phyloP scores from a whole-genome alignment of 768 basidiomycete genomes.

The Mrakia blollopis region DNA sequence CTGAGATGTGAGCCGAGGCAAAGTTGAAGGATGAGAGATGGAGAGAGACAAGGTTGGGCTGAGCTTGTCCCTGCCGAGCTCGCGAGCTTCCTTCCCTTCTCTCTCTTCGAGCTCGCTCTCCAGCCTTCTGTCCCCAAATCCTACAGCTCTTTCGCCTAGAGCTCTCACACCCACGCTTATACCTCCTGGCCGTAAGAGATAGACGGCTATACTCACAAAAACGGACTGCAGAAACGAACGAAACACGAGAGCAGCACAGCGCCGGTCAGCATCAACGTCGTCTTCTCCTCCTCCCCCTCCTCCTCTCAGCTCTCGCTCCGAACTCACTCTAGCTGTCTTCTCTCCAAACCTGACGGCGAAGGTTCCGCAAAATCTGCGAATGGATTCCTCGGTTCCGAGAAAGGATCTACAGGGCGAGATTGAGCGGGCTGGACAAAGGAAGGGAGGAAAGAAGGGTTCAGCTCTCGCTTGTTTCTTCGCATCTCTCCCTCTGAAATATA shows the following conservation, averaged over 20 bases:
- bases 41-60: no score
- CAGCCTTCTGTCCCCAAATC: no score
- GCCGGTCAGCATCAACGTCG: not conserved
- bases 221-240: constrained; percentile 7
- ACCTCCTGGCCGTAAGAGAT: no score
- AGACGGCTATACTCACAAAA: constrained; percentile 16
- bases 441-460: not conserved
- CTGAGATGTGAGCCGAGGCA: no score
- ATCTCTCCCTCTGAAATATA: no score
- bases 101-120: no score
- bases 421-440: not conserved
- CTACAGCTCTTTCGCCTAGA: no score
- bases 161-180: no score
- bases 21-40: no score
- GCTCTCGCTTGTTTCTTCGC: not conserved
- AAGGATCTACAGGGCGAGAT: constrained; percentile 14
- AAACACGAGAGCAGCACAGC: not conserved
- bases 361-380: constrained; percentile 18
- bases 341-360: not conserved
- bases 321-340: constrained; percentile 26
- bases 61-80: no score
- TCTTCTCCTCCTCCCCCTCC: not conserved
- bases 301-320: not conserved
- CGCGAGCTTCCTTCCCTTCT: no score
- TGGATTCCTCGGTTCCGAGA: constrained; percentile 17